Percentiles rank a stretch among this genome's conserved stretches.
Evolutionary conservation across 108 stramenopile species (phyloP).

Genomic region (Discostella pseudostelligera): DNA sequence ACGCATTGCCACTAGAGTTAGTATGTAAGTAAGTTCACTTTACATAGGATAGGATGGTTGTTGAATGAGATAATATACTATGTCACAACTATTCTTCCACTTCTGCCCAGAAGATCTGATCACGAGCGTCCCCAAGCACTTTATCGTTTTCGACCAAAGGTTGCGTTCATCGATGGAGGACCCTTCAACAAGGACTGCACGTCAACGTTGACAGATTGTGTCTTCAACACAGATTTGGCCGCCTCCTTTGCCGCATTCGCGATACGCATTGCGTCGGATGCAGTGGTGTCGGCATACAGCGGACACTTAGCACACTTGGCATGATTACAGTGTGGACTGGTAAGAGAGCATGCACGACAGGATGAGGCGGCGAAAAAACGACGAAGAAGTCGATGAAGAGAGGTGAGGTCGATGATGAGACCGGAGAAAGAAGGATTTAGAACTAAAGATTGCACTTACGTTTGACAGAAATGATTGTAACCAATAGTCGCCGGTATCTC

Average conservation of each 20-base stretch:
- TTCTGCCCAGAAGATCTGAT: no score
- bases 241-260: slow-evolving; percentile 76
- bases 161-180: slow-evolving; percentile 6
- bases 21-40: no score
- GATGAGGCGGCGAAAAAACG: background rate
- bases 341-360: background rate
- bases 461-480: slow-evolving; percentile 85
- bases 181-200: slow-evolving; percentile 34
- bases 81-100: no score
- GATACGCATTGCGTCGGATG: slow-evolving; percentile 68
- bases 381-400: background rate
- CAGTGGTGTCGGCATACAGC: slow-evolving; percentile 65
- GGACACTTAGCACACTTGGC: slow-evolving; percentile 63
- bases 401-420: no score
- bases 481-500: slow-evolving; percentile 48
- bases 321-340: slow-evolving; percentile 72
- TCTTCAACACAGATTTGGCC: slow-evolving; percentile 38
- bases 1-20: no score
- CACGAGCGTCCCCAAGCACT: no score
- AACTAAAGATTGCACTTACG: background rate
- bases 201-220: slow-evolving; percentile 29
- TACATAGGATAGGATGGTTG: no score
- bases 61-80: no score
- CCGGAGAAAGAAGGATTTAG: no score
- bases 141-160: no score